A percentile compares a stretch with the other conserved stretches of the same genome.
Evolutionary conservation across 208 protist species (phyloP).

Genomic region (Acanthamoeba pearcei): DNA sequence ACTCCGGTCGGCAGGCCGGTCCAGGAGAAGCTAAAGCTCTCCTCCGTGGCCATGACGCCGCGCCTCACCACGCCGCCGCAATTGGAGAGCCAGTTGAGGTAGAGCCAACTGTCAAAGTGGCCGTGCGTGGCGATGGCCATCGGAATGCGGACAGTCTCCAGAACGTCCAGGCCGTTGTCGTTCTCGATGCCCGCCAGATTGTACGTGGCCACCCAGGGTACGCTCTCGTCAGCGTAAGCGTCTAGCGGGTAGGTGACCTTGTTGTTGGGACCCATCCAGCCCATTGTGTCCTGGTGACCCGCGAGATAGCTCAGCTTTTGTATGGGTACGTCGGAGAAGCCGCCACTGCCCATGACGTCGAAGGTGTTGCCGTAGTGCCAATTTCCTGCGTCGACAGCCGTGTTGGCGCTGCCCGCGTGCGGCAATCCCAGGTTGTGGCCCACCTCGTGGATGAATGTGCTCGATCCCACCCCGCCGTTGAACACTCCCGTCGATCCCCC

Average conservation of each 20-base stretch:
- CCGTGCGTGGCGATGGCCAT: not conserved
- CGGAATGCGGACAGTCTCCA: not conserved
- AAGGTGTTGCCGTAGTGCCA: too few species aligned
- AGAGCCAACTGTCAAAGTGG: not conserved
- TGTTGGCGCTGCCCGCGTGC: not conserved
- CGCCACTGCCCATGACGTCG: too few species aligned
- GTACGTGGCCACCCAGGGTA: not conserved
- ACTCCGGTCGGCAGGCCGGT: too few species aligned
- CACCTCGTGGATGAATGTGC: not conserved
- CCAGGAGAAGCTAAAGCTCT: not conserved
- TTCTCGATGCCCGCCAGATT: not conserved
- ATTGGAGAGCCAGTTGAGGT: not conserved
- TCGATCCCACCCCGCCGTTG: not conserved
- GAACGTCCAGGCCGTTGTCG: not conserved
- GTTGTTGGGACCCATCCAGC: not conserved
- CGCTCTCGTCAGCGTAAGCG: not conserved
- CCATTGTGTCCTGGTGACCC: not conserved
- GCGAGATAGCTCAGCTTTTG: too few species aligned
- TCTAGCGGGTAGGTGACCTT: not conserved
- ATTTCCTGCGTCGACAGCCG: too few species aligned
- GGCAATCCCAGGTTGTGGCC: not conserved
- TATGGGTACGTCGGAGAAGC: too few species aligned
- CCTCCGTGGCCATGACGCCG: not conserved
- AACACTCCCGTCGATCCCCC: not conserved
- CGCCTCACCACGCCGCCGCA: not conserved